Evolutionary conservation across 805 yeast species (phyloP), one percentile per base, ranked within the genome.

Genomic region (Pichia rugopelliculosa): DNA sequence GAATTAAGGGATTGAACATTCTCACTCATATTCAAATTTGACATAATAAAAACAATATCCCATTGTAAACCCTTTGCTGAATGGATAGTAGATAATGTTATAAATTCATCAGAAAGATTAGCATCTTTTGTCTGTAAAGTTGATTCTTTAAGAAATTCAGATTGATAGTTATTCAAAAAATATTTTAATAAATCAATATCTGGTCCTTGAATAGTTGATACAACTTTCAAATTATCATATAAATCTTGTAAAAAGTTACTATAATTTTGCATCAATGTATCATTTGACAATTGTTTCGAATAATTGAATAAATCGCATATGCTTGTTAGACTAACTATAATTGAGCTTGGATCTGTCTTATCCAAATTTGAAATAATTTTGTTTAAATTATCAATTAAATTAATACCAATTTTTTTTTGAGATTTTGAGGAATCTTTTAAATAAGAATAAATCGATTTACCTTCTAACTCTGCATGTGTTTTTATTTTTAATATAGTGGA

Each of bases 51-150:
- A 1, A 82, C 87, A 12, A 82, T 69, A 0, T 89, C 88, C 55
- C 79, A 83, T 52, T 84, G 89, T 5, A 83, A 60, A 0, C 93
- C 91, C 55, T 85, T 85, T 1, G 90, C 79, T 0, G 86, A 71
- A 60, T 85, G 91, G 2, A 85, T 75, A 0, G 91, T 85, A 0
- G 88, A 79, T 1, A 84, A 54, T 44, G 77, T 79, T 7, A 84
- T 38, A 17, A 18, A 33, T 23, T 47, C 65, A 17, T 70, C 59
- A 36, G 30, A 2, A 17, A 21, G 12, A 15, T 34, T 27, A 24
- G 10, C 9, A 21, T 26, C 22, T 5, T n/a, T 26, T 26, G 27
- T 26, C 5, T 26, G 7, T 24, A 13, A 3, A 8, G 9, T 24
- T 21, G 15, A n/a, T 45, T 36, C 36, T 21, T 65, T 66, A 13